Conservation (phyloP, 2,329 filamentous ascomycete species). For the Pseudopyricularia cyperi region DNA sequence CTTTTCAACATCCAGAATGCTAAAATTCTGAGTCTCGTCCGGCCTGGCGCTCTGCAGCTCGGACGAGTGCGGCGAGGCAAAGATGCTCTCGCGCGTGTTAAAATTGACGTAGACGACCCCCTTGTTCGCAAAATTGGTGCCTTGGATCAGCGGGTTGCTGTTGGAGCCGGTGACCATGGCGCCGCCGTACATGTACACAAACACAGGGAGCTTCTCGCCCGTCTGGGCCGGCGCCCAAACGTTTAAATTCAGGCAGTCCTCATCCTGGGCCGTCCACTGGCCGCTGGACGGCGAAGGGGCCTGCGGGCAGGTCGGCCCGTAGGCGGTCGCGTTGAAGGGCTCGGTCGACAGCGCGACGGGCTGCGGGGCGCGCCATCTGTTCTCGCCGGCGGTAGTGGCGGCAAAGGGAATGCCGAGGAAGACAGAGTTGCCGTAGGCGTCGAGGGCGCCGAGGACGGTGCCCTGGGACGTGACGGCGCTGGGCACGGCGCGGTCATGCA, state of each 20-base stretch:
- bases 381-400: neutral
- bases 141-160: constrained; percentile 1
- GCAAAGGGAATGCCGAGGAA: constrained; percentile 1
- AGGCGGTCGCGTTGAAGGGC: neutral
- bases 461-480: neutral
- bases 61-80: neutral
- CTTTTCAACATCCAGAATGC: constrained; percentile 2
- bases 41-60: neutral
- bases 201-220: neutral
- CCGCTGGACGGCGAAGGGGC: neutral
- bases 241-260: constrained; percentile 1
- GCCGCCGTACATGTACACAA: constrained; percentile 1
- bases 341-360: neutral
- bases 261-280: neutral
- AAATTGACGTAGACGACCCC: neutral
- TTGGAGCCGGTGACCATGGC: neutral
- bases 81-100: constrained; percentile 1
- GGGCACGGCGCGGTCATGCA: neutral
- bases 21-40: constrained; percentile 1
- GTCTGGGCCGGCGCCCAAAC: neutral
- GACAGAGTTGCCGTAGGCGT: neutral
- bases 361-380: neutral
- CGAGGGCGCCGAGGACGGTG: neutral
- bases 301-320: neutral
- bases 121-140: neutral